These are phyloP conservation scores for Alternaria infectoria DNA, from an alignment of 2,329 filamentous ascomycete genomes.

Conservation along the genomic window DNA sequence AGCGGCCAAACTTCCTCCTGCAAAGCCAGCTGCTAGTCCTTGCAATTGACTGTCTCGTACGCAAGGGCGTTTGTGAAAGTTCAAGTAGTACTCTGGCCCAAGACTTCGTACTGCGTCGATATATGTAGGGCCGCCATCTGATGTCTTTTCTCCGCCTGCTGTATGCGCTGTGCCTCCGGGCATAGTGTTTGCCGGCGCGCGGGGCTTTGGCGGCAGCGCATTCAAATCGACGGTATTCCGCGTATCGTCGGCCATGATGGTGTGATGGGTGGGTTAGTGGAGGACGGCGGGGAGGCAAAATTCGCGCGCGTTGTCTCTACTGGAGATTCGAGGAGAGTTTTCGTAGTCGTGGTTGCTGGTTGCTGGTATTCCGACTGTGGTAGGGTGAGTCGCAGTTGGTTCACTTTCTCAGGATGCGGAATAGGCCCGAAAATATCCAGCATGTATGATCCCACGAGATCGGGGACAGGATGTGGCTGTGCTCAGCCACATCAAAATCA, in stretches of 20 bases:
- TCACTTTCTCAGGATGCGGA: constrained; percentile 21
- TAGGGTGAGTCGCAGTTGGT: constrained; percentile 5
- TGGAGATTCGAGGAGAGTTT: background rate
- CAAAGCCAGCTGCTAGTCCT: constrained; percentile 81
- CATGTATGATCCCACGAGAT: constrained; percentile 24
- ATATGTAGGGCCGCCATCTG: constrained; percentile 47
- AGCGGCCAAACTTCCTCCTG: constrained; percentile 74
- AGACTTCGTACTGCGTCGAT: constrained; percentile 71
- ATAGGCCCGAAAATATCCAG: constrained; percentile 34
- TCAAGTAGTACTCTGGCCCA: constrained; percentile 70
- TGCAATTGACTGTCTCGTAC: constrained; percentile 81
- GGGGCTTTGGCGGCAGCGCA: constrained; percentile 25
- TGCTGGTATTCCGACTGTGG: background rate
- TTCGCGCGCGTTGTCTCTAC: background rate
- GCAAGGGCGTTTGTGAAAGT: constrained; percentile 81
- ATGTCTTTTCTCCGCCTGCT: constrained; percentile 59
- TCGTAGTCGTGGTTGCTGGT: background rate
- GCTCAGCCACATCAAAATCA: constrained; percentile 27
- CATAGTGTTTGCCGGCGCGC: constrained; percentile 49
- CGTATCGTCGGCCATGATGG: constrained; percentile 56
- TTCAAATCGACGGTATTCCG: constrained; percentile 38
- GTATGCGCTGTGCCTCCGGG: constrained; percentile 65
- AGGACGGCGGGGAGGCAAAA: background rate
- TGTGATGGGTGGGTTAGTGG: constrained; percentile 14
- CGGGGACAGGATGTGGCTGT: background rate